phyloP scores from a whole-genome alignment of 1,284 basidiomycete species.

The Blastosporella zonata region DNA sequence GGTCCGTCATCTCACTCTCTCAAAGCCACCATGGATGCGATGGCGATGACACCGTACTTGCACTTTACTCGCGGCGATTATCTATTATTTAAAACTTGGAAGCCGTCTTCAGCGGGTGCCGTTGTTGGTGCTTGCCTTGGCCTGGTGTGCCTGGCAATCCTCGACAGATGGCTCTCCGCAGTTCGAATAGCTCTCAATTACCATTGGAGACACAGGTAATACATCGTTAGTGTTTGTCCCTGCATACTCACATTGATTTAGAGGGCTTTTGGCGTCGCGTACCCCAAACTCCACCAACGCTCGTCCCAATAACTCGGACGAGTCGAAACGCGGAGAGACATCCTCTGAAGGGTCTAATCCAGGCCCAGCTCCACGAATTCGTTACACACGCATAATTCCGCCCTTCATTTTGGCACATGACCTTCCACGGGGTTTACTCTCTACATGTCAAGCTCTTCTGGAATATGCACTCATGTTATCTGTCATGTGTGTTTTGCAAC shows the following conservation, averaged over 20 bases:
- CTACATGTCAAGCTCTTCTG: conserved; percentile 54
- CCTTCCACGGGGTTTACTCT: conserved; percentile 57
- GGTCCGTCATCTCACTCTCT: too few species aligned
- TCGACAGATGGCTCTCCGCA: conserved; percentile 67
- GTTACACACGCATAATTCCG: conserved; percentile 32
- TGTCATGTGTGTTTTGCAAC: conserved; percentile 64
- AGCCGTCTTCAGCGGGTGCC: conserved; percentile 62
- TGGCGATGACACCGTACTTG: conserved; percentile 60
- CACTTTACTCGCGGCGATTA: conserved; percentile 63
- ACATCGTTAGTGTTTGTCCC: conserved; percentile 1
- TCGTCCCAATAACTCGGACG: conserved; percentile 12
- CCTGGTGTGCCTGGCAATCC: conserved; percentile 60
- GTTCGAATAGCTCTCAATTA: conserved; percentile 48
- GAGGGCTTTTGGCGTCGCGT: conserved; percentile 26
- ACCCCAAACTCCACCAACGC: conserved; percentile 6
- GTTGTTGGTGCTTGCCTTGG: conserved; percentile 74
- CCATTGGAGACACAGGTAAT: conserved; percentile 59
- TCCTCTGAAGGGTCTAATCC: conserved; percentile 9
- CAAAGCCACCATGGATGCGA: conserved; percentile 4
- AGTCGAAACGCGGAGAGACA: conserved; percentile 13
- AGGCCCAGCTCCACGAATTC: background rate
- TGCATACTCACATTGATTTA: conserved; percentile 13
- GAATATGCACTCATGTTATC: conserved; percentile 65
- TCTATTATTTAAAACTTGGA: conserved; percentile 69
- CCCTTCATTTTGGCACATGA: conserved; percentile 64